phyloP scores from a whole-genome alignment of 148 eudicot species.

The Chenopodium formosanum region DNA sequence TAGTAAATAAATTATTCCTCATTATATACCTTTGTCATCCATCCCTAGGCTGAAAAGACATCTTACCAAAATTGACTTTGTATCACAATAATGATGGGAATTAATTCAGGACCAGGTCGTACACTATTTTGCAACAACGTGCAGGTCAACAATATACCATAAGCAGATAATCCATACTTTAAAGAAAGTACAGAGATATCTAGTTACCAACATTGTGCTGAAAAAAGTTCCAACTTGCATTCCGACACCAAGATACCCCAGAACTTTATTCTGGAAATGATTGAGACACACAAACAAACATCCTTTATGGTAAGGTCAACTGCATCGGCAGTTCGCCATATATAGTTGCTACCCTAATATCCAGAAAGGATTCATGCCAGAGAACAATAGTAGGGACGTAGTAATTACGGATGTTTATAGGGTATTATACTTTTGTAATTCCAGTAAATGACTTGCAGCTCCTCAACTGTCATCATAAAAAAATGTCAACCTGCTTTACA shows the following conservation, averaged over 20 bases:
- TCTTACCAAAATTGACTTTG: constrained; percentile 16
- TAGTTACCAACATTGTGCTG: background rate
- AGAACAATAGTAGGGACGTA: background rate
- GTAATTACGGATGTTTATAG: background rate
- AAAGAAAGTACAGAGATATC: constrained; percentile 8
- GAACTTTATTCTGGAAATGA: constrained; percentile 16
- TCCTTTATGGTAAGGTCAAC: constrained; percentile 6
- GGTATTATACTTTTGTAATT: background rate
- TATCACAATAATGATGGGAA: background rate
- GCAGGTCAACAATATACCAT: constrained; percentile 32
- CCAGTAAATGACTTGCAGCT: background rate
- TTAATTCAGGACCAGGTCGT: constrained; percentile 13
- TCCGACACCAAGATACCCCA: constrained; percentile 7
- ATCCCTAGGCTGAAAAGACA: background rate
- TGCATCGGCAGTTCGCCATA: constrained; percentile 11
- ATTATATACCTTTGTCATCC: background rate
- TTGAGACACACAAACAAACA: constrained; percentile 23
- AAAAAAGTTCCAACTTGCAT: constrained; percentile 18
- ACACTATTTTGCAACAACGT: constrained; percentile 23
- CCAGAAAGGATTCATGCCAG: constrained; percentile 8
- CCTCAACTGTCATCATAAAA: background rate
- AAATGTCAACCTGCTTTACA: background rate
- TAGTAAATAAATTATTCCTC: background rate
- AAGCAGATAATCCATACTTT: constrained; percentile 7
- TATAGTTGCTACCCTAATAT: constrained; percentile 5